Evolutionary conservation across 192 early-diverging fungal genomes (phyloP).

Genomic region (Haplosporangium gracile): DNA sequence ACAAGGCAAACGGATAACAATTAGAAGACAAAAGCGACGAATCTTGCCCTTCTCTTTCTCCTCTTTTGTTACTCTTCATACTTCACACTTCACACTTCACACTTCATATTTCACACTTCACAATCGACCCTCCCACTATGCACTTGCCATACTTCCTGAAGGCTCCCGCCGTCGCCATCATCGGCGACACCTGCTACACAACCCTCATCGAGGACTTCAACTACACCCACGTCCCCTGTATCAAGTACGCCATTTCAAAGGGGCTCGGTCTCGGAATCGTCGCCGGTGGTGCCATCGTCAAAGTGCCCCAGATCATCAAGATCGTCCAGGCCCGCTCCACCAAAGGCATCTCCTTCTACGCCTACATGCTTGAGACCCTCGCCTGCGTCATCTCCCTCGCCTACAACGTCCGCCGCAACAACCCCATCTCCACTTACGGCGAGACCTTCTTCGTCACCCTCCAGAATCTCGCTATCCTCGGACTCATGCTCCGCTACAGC

Average conservation of each 20-base stretch:
- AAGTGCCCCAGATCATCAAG: slow-evolving; percentile 97
- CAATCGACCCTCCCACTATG: slow-evolving; percentile 25
- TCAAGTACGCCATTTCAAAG: slow-evolving; percentile 89
- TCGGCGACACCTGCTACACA: slow-evolving; percentile 86
- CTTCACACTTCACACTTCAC: neutral
- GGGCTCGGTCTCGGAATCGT: slow-evolving; percentile 96
- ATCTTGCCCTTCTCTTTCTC: neutral
- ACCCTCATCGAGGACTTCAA: slow-evolving; percentile 82
- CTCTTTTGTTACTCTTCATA: neutral
- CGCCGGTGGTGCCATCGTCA: slow-evolving; percentile 91
- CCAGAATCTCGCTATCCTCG: slow-evolving; percentile 86
- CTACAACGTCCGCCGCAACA: slow-evolving; percentile 87
- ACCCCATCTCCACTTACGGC: slow-evolving; percentile 92
- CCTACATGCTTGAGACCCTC: slow-evolving; percentile 87
- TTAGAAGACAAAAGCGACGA: neutral
- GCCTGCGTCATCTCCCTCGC: slow-evolving; percentile 84
- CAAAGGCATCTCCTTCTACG: slow-evolving; percentile 84
- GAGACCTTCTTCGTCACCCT: slow-evolving; percentile 87
- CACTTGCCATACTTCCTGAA: slow-evolving; percentile 74
- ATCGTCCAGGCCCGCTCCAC: slow-evolving; percentile 79
- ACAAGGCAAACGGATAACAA: neutral
- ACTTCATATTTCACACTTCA: slow-evolving; percentile 1
- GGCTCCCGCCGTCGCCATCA: slow-evolving; percentile 74
- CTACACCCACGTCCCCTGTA: slow-evolving; percentile 74
- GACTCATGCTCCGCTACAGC: slow-evolving; percentile 73